These are phyloP conservation scores for Ceratopteris richardii DNA, from an alignment of 75 land plant genomes.

Conservation along the genomic window DNA sequence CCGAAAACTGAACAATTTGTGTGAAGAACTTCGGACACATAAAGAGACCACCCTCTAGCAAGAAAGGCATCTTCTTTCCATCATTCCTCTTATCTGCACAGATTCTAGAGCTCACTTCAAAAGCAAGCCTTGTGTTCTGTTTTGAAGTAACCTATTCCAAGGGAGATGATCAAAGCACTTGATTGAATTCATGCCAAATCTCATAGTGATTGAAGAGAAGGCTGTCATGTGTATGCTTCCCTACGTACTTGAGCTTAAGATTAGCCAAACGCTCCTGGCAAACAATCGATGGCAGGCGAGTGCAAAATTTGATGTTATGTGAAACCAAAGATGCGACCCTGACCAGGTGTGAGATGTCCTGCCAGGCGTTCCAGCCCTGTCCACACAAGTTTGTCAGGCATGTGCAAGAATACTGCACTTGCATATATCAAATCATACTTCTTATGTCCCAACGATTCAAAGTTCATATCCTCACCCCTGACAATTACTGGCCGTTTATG, in stretches of 20 bases:
- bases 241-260: constrained; percentile 57
- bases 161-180: not conserved
- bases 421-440: constrained; percentile 76
- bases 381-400: constrained; percentile 90
- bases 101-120: too few species aligned
- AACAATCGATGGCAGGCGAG: constrained; percentile 48
- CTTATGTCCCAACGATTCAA: constrained; percentile 37
- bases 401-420: constrained; percentile 88
- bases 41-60: too few species aligned
- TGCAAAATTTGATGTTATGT: constrained; percentile 87
- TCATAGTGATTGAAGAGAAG: constrained; percentile 91
- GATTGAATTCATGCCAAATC: constrained; percentile 74
- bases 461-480: constrained; percentile 55
- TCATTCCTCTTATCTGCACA: too few species aligned
- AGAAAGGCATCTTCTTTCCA: too few species aligned
- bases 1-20: too few species aligned
- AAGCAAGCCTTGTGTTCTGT: too few species aligned
- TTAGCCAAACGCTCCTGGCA: constrained; percentile 49
- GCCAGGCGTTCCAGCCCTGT: constrained; percentile 55
- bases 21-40: too few species aligned
- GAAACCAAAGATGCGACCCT: constrained; percentile 78
- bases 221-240: constrained; percentile 90
- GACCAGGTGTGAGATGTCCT: constrained; percentile 28
- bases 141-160: too few species aligned
- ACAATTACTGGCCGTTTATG: constrained; percentile 67